phyloP scores from a whole-genome alignment of 2,329 filamentous ascomycete genomes.

The Cercospora sesami region DNA sequence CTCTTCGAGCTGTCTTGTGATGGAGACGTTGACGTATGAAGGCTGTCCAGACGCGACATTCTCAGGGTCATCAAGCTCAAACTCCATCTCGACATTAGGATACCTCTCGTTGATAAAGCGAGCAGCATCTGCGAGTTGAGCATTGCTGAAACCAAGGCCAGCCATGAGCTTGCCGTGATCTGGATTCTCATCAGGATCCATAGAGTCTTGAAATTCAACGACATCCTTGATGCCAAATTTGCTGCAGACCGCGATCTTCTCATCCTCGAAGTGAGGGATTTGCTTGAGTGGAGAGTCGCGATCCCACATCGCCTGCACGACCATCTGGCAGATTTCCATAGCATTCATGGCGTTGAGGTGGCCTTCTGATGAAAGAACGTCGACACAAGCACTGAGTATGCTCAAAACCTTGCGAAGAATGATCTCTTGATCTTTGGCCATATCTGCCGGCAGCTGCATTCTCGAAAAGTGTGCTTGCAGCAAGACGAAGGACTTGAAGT shows the following conservation, averaged over 20 bases:
- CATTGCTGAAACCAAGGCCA: slow-evolving; percentile 73
- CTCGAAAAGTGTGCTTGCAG: slow-evolving; percentile 96
- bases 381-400: slow-evolving; percentile 86
- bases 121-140: slow-evolving; percentile 83
- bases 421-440: slow-evolving; percentile 92
- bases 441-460: slow-evolving; percentile 92
- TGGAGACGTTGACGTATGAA: slow-evolving; percentile 77
- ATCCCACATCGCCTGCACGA: slow-evolving; percentile 99
- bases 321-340: slow-evolving; percentile 99
- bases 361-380: slow-evolving; percentile 92
- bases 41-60: slow-evolving; percentile 77
- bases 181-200: slow-evolving; percentile 91
- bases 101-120: slow-evolving; percentile 96
- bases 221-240: slow-evolving; percentile 85
- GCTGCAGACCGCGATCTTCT: slow-evolving; percentile 79
- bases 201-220: slow-evolving; percentile 97
- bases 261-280: slow-evolving; percentile 87
- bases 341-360: slow-evolving; percentile 96
- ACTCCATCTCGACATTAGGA: slow-evolving; percentile 88
- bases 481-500: slow-evolving; percentile 98
- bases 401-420: slow-evolving; percentile 82
- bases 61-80: slow-evolving; percentile 79
- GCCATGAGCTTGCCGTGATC: slow-evolving; percentile 77
- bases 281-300: slow-evolving; percentile 95
- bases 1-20: slow-evolving; percentile 76